These are phyloP conservation scores for Citrus reticulata DNA, from an alignment of 345 rosid genomes.

Conservation along the genomic window DNA sequence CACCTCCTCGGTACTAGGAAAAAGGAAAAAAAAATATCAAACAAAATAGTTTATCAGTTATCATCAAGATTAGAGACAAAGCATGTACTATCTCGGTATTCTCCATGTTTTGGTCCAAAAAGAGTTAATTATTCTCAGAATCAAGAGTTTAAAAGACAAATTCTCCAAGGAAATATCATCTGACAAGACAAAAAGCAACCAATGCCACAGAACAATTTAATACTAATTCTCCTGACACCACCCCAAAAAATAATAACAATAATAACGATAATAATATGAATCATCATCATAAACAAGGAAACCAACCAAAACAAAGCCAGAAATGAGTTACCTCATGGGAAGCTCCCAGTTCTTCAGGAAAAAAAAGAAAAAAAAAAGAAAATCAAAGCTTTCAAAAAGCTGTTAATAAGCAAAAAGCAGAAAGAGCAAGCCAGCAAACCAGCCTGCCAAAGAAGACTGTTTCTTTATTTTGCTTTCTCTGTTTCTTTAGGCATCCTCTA, in stretches of 20 bases:
- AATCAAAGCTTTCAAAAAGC: constrained; percentile 21
- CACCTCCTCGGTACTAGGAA: constrained; percentile 8
- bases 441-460: constrained; percentile 28
- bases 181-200: constrained; percentile 30
- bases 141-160: neutral
- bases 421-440: constrained; percentile 15
- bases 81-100: neutral
- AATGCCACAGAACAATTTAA: constrained; percentile 17
- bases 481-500: constrained; percentile 23
- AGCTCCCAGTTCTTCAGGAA: constrained; percentile 16
- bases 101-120: neutral
- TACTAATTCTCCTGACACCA: constrained; percentile 11
- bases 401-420: neutral
- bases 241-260: neutral
- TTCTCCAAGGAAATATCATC: constrained; percentile 19
- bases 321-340: constrained; percentile 12
- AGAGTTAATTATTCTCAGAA: constrained; percentile 13
- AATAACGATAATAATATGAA: neutral
- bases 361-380: no score
- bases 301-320: constrained; percentile 20
- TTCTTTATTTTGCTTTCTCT: neutral
- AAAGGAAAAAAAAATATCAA: neutral
- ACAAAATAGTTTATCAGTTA: neutral
- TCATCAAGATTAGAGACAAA: neutral
- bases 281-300: constrained; percentile 12